Conservation (phyloP, 139 green algal species). For the Auxenochlorella pyrenoidosa region DNA sequence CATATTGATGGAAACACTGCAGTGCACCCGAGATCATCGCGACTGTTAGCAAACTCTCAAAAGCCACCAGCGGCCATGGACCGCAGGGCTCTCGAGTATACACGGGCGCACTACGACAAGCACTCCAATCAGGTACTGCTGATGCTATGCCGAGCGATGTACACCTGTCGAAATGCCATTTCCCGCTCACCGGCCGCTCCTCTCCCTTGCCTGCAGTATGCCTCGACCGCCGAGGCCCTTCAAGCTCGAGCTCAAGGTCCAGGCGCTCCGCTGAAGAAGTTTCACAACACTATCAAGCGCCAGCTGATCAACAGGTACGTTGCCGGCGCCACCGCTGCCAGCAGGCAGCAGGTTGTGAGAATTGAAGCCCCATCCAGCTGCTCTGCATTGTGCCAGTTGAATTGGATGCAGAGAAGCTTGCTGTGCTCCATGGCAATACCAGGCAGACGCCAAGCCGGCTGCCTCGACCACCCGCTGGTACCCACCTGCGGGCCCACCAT, state of each 20-base stretch:
- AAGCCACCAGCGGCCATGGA: slow-evolving; percentile 36
- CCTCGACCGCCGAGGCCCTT: slow-evolving; percentile 60
- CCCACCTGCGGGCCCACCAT: too few species aligned
- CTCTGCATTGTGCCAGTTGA: neutral
- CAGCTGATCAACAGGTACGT: slow-evolving; percentile 71
- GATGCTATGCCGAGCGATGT: too few species aligned
- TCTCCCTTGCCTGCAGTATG: slow-evolving; percentile 17
- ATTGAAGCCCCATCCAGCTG: too few species aligned
- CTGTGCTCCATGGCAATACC: too few species aligned
- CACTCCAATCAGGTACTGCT: slow-evolving; percentile 44
- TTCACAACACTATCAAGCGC: slow-evolving; percentile 94
- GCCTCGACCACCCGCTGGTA: too few species aligned
- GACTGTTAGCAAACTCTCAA: too few species aligned
- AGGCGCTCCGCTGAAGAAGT: slow-evolving; percentile 82
- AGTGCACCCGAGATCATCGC: too few species aligned
- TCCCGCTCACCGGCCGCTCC: neutral
- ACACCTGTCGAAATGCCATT: too few species aligned
- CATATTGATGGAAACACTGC: too few species aligned
- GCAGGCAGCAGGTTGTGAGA: neutral
- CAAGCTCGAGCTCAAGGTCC: slow-evolving; percentile 61
- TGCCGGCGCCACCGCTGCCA: neutral
- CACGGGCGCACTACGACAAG: slow-evolving; percentile 53
- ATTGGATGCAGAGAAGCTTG: too few species aligned
- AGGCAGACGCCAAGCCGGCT: too few species aligned
- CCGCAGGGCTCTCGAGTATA: slow-evolving; percentile 51